These are phyloP conservation scores for Diddensiella caesifluorescens DNA, from an alignment of 805 yeast genomes.

Conservation along the genomic window DNA sequence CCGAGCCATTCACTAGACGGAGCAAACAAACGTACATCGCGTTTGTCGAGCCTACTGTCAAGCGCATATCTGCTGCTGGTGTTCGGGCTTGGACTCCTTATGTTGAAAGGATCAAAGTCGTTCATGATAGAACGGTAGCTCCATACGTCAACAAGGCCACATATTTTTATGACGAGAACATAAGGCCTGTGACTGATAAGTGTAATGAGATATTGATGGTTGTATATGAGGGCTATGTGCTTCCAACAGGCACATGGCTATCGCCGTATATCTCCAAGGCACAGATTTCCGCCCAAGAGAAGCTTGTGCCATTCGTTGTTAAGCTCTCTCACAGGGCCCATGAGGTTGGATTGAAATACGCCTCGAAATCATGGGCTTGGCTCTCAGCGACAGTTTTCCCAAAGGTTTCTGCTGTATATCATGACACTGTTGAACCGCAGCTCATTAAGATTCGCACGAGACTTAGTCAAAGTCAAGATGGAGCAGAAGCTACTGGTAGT, in stretches of 20 bases:
- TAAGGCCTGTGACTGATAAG: too few species aligned
- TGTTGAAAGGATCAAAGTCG: slow-evolving; percentile 8
- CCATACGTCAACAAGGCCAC: slow-evolving; percentile 8
- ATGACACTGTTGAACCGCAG: slow-evolving; percentile 25
- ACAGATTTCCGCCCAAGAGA: neutral
- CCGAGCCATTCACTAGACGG: slow-evolving; percentile 12
- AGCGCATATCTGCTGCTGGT: slow-evolving; percentile 3
- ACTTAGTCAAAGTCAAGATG: slow-evolving; percentile 11
- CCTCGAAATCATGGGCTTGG: slow-evolving; percentile 8
- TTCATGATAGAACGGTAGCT: slow-evolving; percentile 10
- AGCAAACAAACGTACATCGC: slow-evolving; percentile 9
- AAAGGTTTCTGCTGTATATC: slow-evolving; percentile 16
- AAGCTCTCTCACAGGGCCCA: neutral
- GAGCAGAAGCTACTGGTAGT: slow-evolving; percentile 8
- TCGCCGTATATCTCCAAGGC: slow-evolving; percentile 13
- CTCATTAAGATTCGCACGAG: slow-evolving; percentile 23
- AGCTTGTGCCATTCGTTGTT: slow-evolving; percentile 16
- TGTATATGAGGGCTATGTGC: slow-evolving; percentile 14
- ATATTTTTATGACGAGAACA: neutral
- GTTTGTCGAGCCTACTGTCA: slow-evolving; percentile 13
- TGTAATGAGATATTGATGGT: too few species aligned
- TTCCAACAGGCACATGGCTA: slow-evolving; percentile 12
- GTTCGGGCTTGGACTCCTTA: slow-evolving; percentile 15
- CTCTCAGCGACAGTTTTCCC: slow-evolving; percentile 16
- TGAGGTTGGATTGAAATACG: neutral